Base-by-base conservation (phyloP, 73 alveolate genomes). In the Tetrahymena malaccensis region DNA sequence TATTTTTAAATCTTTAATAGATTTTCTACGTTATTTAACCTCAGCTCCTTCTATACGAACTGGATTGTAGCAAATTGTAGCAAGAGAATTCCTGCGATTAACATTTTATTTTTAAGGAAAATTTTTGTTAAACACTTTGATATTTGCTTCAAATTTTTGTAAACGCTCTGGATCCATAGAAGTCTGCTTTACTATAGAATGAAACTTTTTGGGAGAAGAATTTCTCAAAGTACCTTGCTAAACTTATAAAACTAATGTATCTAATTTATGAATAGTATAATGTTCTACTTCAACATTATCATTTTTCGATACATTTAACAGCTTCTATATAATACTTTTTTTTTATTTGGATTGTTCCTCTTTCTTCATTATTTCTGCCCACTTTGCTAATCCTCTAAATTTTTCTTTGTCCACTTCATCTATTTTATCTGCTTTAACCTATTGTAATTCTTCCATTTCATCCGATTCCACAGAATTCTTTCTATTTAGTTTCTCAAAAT, bases 381-480 rank as follows among this genome's bases (percentile, higher is more conserved):
- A 70, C 21, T 70, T 70, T 25, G 35, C 89, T 9, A 70, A 70
- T 70, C 89, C 89, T n/a, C 37, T 10, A 85, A 25, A 43, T 22
- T n/a, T n/a, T 9, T 85, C 94, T 35, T 43, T 38, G 10, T 85
- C 83, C 8, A 85, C 34, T 85, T 85, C 94, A 12, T 22, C 94
- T 33, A 85, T 38, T 19, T 85, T 43, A 25, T 85, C 94, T 4
- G 94, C 94, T 85, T 85, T n/a, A 9, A 85, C 96, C 33, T 44
- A 70, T 85, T 58, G 16, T 34, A 94, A 55, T 25, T 34, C 93
- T 21, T 94, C 96, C 43, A 93, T 34, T 16, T 37, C 57, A 7
- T 94, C 95, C 1, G 95, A 50, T 94, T 85, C 83, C 9, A 84
- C 94, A 55, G 95, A 43, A 35, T 34, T 38, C 57, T 84, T 84